Conservation (phyloP, 2,329 filamentous ascomycete species). For the Corniculantispora saksenae region DNA sequence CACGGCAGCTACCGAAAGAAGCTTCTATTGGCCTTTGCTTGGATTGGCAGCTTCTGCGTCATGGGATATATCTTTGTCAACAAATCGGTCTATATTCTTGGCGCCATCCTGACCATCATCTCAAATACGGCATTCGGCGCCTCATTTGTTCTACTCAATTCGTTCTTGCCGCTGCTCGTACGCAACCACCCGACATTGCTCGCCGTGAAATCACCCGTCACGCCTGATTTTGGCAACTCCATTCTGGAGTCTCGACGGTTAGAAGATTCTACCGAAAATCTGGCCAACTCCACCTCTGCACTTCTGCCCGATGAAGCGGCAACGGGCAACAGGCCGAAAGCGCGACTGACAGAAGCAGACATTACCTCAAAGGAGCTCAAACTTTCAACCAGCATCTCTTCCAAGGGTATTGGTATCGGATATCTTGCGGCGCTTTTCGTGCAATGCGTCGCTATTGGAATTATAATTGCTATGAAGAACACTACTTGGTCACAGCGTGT, state of each 20-base stretch:
- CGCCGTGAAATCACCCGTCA: constrained; percentile 29
- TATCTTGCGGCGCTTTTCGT: constrained; percentile 85
- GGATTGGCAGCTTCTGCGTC: constrained; percentile 75
- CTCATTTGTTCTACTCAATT: constrained; percentile 93
- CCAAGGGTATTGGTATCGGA: constrained; percentile 89
- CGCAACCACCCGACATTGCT: constrained; percentile 70
- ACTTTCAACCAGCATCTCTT: constrained; percentile 87
- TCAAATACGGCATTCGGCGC: constrained; percentile 94
- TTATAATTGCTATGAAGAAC: constrained; percentile 72
- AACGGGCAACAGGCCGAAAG: constrained; percentile 32
- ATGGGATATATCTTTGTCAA: constrained; percentile 85
- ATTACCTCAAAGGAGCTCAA: constrained; percentile 68
- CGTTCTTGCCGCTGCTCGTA: constrained; percentile 88
- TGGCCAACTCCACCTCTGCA: constrained; percentile 47
- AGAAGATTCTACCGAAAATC: constrained; percentile 35
- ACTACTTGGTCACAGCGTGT: constrained; percentile 84
- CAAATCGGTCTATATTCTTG: constrained; percentile 75
- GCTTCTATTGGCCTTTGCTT: constrained; percentile 81
- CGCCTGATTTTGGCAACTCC: constrained; percentile 34
- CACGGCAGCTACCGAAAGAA: constrained; percentile 91
- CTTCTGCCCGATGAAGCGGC: constrained; percentile 43
- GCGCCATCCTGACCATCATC: constrained; percentile 80
- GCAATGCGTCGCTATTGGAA: constrained; percentile 76
- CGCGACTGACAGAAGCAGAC: constrained; percentile 46
- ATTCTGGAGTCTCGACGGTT: constrained; percentile 37